Conservation (phyloP, 2,329 filamentous ascomycete species). For the Lachnellula cervina region DNA sequence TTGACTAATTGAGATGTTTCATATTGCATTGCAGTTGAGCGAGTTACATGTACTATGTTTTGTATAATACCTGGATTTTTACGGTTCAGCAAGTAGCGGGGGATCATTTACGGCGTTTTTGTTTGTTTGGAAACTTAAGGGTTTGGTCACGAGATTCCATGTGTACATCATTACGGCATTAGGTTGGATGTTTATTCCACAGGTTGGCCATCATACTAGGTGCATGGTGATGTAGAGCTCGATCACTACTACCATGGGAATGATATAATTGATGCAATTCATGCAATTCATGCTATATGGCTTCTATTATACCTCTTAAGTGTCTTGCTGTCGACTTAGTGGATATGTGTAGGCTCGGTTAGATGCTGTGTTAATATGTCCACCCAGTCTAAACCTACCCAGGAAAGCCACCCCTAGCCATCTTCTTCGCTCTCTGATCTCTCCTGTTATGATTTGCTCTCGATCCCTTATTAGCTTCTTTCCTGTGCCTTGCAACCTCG, state of each 20-base stretch:
- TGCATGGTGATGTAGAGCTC: not conserved
- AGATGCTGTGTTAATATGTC: too few species aligned
- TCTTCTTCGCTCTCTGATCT: conserved; percentile 62
- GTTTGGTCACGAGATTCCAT: not conserved
- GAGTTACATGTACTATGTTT: conserved; percentile 1
- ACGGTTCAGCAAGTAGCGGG: not conserved
- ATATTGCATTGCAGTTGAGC: not conserved
- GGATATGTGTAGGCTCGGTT: too few species aligned
- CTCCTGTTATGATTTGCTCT: conserved; percentile 83
- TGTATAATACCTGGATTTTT: not conserved
- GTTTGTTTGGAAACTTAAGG: not conserved
- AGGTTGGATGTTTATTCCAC: not conserved
- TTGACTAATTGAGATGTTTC: conserved; percentile 12
- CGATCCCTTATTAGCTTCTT: conserved; percentile 78
- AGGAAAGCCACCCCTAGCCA: conserved; percentile 50
- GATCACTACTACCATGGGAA: too few species aligned
- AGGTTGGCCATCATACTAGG: not conserved
- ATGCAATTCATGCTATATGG: not conserved
- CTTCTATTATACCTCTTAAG: not conserved
- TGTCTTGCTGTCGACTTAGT: too few species aligned
- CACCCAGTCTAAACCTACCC: conserved; percentile 10
- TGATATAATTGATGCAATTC: not conserved
- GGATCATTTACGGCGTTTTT: not conserved
- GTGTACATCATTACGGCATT: not conserved
- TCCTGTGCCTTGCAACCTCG: conserved; percentile 64